phyloP scores from a whole-genome alignment of 139 green algal genomes.

The Auxenochlorella protothecoides region DNA sequence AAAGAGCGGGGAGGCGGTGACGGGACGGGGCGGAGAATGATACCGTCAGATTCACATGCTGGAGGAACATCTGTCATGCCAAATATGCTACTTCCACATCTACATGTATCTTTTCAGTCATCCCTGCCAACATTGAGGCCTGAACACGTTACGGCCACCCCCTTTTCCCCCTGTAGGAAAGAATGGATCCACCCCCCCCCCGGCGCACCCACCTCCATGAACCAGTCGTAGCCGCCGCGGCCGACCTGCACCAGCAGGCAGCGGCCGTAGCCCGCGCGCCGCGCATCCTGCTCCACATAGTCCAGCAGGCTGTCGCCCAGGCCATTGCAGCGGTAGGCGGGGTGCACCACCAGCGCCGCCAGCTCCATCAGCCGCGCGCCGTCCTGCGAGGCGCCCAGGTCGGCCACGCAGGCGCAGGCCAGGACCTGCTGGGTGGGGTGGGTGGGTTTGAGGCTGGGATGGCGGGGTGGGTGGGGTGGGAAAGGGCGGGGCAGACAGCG shows the following conservation, averaged over 20 bases:
- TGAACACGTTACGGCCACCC: background rate
- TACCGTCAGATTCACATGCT: too few species aligned
- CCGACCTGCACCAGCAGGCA: slow-evolving; percentile 15
- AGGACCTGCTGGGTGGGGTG: slow-evolving; percentile 36
- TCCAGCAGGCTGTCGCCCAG: slow-evolving; percentile 83
- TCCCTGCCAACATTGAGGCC: too few species aligned
- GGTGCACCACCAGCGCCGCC: slow-evolving; percentile 73
- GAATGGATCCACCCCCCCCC: too few species aligned
- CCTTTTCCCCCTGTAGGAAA: background rate
- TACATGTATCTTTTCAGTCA: too few species aligned
- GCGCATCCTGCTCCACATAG: slow-evolving; percentile 37
- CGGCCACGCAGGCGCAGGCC: slow-evolving; percentile 59
- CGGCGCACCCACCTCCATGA: slow-evolving; percentile 43
- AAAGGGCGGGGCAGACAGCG: too few species aligned
- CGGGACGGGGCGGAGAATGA: too few species aligned
- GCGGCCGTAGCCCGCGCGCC: slow-evolving; percentile 20
- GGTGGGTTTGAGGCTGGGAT: too few species aligned
- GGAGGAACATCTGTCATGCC: too few species aligned
- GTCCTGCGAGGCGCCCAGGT: slow-evolving; percentile 17
- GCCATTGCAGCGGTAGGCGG: slow-evolving; percentile 57
- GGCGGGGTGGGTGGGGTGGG: too few species aligned
- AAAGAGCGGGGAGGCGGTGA: slow-evolving; percentile 51
- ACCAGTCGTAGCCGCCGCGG: slow-evolving; percentile 31
- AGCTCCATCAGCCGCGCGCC: slow-evolving; percentile 59
- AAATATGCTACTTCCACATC: too few species aligned